Percentiles rank a stretch among this genome's conserved stretches.
phyloP scores from a whole-genome alignment of 768 basidiomycete genomes.

The Boletus tomentosulus region DNA sequence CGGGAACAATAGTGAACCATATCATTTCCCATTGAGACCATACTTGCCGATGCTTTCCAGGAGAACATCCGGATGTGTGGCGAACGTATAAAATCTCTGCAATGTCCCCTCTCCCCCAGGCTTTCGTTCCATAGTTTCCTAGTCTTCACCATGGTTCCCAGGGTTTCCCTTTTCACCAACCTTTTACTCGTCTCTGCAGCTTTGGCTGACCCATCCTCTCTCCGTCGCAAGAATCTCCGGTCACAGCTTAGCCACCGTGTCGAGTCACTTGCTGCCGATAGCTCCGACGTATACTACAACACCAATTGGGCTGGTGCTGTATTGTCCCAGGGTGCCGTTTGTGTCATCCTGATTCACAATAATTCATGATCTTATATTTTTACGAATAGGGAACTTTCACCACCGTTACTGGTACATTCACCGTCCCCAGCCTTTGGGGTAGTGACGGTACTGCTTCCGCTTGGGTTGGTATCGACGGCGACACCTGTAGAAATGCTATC shows the following conservation, averaged over 20 bases:
- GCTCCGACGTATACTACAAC: constrained; percentile 13
- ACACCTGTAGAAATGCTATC: constrained; percentile 9
- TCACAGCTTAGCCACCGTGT: constrained; percentile 7
- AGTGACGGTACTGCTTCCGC: constrained; percentile 11
- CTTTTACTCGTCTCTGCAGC: constrained; percentile 17
- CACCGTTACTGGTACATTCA: constrained; percentile 17
- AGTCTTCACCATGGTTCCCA: constrained; percentile 16
- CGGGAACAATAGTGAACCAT: background rate
- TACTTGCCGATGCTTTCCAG: background rate
- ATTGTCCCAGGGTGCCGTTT: constrained; percentile 6
- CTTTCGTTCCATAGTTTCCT: background rate
- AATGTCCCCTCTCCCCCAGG: background rate
- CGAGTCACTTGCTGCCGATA: background rate
- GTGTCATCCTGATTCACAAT: background rate
- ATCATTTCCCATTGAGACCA: background rate
- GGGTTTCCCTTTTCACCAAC: constrained; percentile 9
- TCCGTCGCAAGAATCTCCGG: constrained; percentile 8
- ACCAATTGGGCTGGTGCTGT: constrained; percentile 20
- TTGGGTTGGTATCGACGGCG: constrained; percentile 25
- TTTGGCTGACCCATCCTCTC: constrained; percentile 17
- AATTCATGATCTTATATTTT: background rate
- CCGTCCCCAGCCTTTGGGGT: constrained; percentile 14
- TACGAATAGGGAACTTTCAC: constrained; percentile 18
- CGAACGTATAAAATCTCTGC: constrained; percentile 12
- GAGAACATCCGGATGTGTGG: background rate